Conservation (phyloP, 140 eudicot genomes). For the Flaveria floridana region DNA sequence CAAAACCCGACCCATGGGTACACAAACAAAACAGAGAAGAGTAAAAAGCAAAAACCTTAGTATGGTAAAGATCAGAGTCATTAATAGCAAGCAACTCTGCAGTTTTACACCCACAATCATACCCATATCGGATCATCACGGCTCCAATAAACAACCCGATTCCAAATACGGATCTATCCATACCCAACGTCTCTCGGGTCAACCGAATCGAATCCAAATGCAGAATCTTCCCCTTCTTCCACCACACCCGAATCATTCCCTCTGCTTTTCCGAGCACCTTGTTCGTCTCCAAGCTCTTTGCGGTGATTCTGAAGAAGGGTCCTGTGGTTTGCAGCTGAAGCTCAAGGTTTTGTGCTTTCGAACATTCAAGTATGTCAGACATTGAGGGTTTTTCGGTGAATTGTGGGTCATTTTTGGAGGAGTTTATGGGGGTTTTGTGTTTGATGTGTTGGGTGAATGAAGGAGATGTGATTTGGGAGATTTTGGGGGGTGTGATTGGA, state of each 20-base stretch:
- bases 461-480: background rate
- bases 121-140: slow-evolving; percentile 72
- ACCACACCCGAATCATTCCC: slow-evolving; percentile 71
- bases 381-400: slow-evolving; percentile 38
- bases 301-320: slow-evolving; percentile 81
- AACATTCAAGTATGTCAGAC: slow-evolving; percentile 57
- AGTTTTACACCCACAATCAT: slow-evolving; percentile 74
- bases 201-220: slow-evolving; percentile 82
- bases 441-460: slow-evolving; percentile 15
- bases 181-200: slow-evolving; percentile 69
- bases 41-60: slow-evolving; percentile 49
- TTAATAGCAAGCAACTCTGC: slow-evolving; percentile 90
- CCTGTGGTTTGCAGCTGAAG: slow-evolving; percentile 58
- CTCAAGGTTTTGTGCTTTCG: slow-evolving; percentile 67
- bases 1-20: too few species aligned
- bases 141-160: slow-evolving; percentile 94
- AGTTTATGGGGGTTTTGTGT: slow-evolving; percentile 15
- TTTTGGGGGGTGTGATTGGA: background rate
- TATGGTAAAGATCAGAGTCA: slow-evolving; percentile 77
- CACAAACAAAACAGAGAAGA: too few species aligned
- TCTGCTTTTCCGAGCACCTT: slow-evolving; percentile 72
- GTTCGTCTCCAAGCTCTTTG: slow-evolving; percentile 49
- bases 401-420: background rate
- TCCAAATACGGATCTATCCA: slow-evolving; percentile 84
- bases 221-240: slow-evolving; percentile 62